Evolutionary conservation across 176 grass and related monocot species (phyloP), one percentile per base, ranked within the genome.

Genomic region (Echinochloa phyllopogon): DNA sequence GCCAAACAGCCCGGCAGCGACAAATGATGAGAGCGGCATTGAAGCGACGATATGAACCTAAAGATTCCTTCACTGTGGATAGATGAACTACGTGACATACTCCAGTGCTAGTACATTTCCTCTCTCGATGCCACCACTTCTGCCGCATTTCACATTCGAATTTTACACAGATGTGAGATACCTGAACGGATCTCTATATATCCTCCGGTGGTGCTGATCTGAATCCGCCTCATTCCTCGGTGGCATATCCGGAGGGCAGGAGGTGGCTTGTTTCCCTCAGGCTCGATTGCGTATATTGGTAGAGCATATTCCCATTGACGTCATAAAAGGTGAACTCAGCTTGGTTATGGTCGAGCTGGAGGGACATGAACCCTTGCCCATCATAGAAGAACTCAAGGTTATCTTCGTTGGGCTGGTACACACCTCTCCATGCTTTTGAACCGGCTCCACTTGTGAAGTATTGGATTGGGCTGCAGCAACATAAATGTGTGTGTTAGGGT

Each of bases 331-430:
- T 55, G 20, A 98, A 87, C 2, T 76, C 14, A 15, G 89, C 91
- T 45, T 84, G 50, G 40, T 82, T 44, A 24, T 62, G 56, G 36
- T 81, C 85, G 21, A 98, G 56, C 82, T 89, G 83, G 65, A 98
- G 92, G 20, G 95, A 95, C 91, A 98, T 93, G 79, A 98, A 98
- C 25, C 95, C 95, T 88, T 98, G 95, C 16, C 95, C 95, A 10
- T 98, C 95, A 5, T 98, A 91, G 77, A 95, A 98, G 86, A 98
- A 98, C 20, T 12, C 60, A 14, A 98, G 83, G 3, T 88, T 88
- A 52, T 98, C 95, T 5, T 76, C 37, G 52, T 93, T 98, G 72
- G 75, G 48, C 27, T 48, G 84, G 51, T 51, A 76, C 70, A 82
- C 42, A 82, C 89, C 89, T 37, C 95, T 89, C 95, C 95, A 95